These are phyloP conservation scores for Naganishia liquefaciens DNA, from an alignment of 1,284 basidiomycete species.

Conservation along the genomic window DNA sequence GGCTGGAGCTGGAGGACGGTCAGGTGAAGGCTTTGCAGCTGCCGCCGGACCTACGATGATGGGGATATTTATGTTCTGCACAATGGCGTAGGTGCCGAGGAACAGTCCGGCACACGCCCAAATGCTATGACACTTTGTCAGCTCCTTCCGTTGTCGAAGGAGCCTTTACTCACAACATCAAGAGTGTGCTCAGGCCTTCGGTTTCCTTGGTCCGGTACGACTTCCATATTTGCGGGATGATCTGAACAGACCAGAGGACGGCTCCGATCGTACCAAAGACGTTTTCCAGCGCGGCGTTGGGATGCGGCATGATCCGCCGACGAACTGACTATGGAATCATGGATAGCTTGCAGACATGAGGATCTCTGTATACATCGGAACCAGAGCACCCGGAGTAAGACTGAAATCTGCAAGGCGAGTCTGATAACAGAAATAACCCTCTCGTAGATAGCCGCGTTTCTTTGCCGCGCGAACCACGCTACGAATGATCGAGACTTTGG, in stretches of 20 bases:
- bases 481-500: too few species aligned
- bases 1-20: constrained; percentile 61
- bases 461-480: too few species aligned
- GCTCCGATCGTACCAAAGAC: constrained; percentile 64
- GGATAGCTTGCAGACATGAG: background rate
- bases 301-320: constrained; percentile 3
- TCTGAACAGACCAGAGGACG: constrained; percentile 51
- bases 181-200: constrained; percentile 67
- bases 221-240: constrained; percentile 71
- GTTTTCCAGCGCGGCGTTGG: constrained; percentile 58
- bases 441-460: background rate
- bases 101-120: constrained; percentile 68
- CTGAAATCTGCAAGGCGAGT: too few species aligned
- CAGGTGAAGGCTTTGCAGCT: background rate
- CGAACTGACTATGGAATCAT: background rate
- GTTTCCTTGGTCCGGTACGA: constrained; percentile 71
- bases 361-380: background rate
- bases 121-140: constrained; percentile 46
- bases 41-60: constrained; percentile 45
- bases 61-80: constrained; percentile 70
- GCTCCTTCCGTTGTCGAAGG: background rate
- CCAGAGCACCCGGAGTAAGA: background rate
- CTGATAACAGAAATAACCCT: background rate
- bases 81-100: constrained; percentile 69
- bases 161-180: constrained; percentile 60